A percentile compares a stretch with the other conserved stretches of the same genome.
These are phyloP conservation scores for Fraxinus ornus DNA, from an alignment of 305 asterid species.

Conservation along the genomic window DNA sequence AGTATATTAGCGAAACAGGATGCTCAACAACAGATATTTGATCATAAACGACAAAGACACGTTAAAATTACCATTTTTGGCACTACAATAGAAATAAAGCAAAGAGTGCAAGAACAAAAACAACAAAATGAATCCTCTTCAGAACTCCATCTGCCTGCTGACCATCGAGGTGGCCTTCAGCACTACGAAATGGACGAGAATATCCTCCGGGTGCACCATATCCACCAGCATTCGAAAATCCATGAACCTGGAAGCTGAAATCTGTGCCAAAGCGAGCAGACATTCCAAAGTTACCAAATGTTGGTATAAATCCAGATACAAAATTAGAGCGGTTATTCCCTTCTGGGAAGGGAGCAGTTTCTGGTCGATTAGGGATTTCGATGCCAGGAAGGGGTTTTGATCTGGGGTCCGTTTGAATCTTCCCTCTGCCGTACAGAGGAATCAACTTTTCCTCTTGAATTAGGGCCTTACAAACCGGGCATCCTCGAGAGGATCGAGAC, in stretches of 20 bases:
- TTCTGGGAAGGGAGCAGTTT: conserved; percentile 41
- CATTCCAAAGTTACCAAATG: conserved; percentile 48
- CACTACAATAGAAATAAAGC: conserved; percentile 28
- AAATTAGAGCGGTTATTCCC: conserved; percentile 32
- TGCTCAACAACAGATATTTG: not conserved
- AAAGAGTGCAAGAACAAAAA: conserved; percentile 35
- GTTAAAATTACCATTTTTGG: not conserved
- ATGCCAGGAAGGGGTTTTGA: conserved; percentile 60
- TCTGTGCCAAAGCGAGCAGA: conserved; percentile 68
- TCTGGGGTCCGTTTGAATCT: conserved; percentile 57
- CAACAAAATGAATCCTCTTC: conserved; percentile 44
- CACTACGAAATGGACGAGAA: conserved; percentile 24
- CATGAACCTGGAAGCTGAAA: conserved; percentile 43
- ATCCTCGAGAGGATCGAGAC: conserved; percentile 54
- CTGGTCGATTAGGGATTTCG: conserved; percentile 67
- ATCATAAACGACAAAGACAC: not conserved
- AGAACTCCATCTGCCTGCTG: conserved; percentile 38
- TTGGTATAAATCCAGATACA: conserved; percentile 52
- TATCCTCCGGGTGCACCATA: conserved; percentile 33
- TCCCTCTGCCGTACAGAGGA: conserved; percentile 71
- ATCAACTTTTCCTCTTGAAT: conserved; percentile 62
- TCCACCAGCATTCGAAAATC: conserved; percentile 25
- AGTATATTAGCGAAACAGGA: not conserved
- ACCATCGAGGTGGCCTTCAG: conserved; percentile 24
- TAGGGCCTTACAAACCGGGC: conserved; percentile 77